Base-by-base conservation (phyloP, 805 yeast genomes). In the Ogataea paraovalis region DNA sequence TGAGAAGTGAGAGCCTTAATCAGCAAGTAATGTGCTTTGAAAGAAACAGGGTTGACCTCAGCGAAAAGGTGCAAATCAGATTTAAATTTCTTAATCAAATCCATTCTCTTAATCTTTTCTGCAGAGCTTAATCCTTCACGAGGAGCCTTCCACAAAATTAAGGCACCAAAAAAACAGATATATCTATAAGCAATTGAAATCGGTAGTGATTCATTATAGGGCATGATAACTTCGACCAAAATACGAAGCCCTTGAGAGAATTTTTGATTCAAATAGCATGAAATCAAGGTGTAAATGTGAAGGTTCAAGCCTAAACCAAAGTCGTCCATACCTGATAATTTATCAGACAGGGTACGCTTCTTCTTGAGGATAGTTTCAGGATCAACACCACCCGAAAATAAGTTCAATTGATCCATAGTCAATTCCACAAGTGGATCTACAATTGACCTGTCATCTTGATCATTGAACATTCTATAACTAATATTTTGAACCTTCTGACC, bases 1-100 rank as follows among this genome's bases (percentile, higher is more conserved):
- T 52, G 39, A 22, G 60, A 53, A 44, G 59, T 14, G 44, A 70
- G 61, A 2, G 78, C 78, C 33, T 63, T 57, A 16, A 75, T 51
- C 6, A 69, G 48, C 36, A 65, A 45, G 43, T 59, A 59, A 53
- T 72, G 74, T n/a, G 73, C 54, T 7, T 62, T 61, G 54, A 75
- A 76, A 25, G 64, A 61, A 3, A 59, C 49, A 2, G 75, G 76
- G 42, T 71, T 64, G 2, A 61, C 51, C 2, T 53, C 58, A 4
- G 70, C 54, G 70, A 75, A 74, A 22, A 63, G 53, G 13, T 62
- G 59, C 43, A 72, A 60, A 42, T 61, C 60, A 3, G 52, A 43
- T 16, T 51, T 49, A 25, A 65, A 57, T 8, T 52, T 51, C 3
- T 53, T 45, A 4, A 69, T 50, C 12, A 34, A 16, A 52, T 8